Conservation (phyloP, 2,329 filamentous ascomycete species). For the Ophiostoma sp. region DNA sequence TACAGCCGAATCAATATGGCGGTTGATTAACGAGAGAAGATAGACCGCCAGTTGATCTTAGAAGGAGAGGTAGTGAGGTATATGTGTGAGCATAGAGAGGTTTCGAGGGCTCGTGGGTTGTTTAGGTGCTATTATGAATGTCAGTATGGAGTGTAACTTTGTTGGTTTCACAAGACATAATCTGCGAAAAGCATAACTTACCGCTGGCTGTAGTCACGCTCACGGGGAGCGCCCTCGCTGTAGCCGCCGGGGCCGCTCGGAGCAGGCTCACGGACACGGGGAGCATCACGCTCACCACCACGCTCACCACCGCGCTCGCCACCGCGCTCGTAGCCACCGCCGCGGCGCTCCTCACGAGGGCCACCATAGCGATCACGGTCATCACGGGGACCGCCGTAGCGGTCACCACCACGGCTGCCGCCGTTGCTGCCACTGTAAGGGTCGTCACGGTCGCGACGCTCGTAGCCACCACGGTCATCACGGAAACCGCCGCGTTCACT, state of each 20-base stretch:
- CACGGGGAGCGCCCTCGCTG: slow-evolving; percentile 40
- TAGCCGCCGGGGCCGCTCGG: slow-evolving; percentile 38
- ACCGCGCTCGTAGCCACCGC: slow-evolving; percentile 31
- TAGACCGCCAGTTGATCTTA: slow-evolving; percentile 3
- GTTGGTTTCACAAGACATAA: not conserved
- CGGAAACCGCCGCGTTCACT: slow-evolving; percentile 25
- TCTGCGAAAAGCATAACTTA: slow-evolving; percentile 25
- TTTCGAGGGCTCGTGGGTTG: not conserved
- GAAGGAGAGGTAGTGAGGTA: slow-evolving; percentile 9
- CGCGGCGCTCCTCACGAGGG: slow-evolving; percentile 34
- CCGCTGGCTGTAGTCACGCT: slow-evolving; percentile 42
- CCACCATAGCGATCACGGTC: slow-evolving; percentile 42
- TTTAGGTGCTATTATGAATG: not conserved
- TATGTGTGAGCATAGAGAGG: not conserved
- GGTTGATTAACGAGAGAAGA: slow-evolving; percentile 14
- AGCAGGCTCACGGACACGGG: slow-evolving; percentile 28
- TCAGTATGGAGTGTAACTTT: not conserved
- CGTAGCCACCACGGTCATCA: slow-evolving; percentile 41
- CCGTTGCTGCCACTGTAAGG: slow-evolving; percentile 31
- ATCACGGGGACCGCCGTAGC: slow-evolving; percentile 45
- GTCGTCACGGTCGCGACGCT: slow-evolving; percentile 49
- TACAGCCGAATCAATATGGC: slow-evolving; percentile 13
- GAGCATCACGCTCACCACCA: slow-evolving; percentile 31
- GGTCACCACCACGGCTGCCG: slow-evolving; percentile 41
- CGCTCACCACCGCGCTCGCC: slow-evolving; percentile 30